Percentiles rank a stretch among this genome's conserved stretches.
These are phyloP conservation scores for Reutealis trisperma DNA, from an alignment of 345 rosid species.

Conservation along the genomic window DNA sequence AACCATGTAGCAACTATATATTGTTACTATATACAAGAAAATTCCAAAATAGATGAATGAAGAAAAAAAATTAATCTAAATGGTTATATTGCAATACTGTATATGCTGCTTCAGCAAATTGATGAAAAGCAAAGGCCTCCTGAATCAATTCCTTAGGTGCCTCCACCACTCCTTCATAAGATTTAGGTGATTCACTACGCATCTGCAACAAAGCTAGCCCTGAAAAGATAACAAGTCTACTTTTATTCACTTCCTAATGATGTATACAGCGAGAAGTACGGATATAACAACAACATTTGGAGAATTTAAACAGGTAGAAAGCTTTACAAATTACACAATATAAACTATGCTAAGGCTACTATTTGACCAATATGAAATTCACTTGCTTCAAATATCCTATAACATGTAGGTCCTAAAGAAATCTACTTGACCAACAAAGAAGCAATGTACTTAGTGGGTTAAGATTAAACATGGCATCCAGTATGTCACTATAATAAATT, in stretches of 20 bases:
- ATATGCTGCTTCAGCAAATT: constrained; percentile 95
- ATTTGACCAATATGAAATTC: background rate
- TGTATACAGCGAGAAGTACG: background rate
- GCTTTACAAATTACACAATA: background rate
- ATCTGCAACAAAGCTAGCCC: constrained; percentile 88
- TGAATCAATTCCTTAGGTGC: constrained; percentile 64
- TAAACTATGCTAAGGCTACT: background rate
- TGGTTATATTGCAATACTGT: constrained; percentile 48
- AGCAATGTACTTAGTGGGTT: background rate
- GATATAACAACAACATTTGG: background rate
- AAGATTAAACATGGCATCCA: too few relatives aligned
- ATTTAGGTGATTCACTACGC: constrained; percentile 39
- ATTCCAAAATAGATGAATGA: background rate
- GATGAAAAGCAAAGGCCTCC: constrained; percentile 67
- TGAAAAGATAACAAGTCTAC: constrained; percentile 30
- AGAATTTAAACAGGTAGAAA: background rate
- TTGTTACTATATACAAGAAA: constrained; percentile 4
- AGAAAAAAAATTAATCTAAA: background rate
- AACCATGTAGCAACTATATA: constrained; percentile 22
- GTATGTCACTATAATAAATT: too few relatives aligned
- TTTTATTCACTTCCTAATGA: background rate
- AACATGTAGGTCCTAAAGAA: background rate
- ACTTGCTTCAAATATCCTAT: background rate
- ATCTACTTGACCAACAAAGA: background rate
- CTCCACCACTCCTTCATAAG: constrained; percentile 46